Percentiles rank a stretch among this genome's conserved stretches.
phyloP scores from a whole-genome alignment of 306 rosid species.

The Myrica gale region DNA sequence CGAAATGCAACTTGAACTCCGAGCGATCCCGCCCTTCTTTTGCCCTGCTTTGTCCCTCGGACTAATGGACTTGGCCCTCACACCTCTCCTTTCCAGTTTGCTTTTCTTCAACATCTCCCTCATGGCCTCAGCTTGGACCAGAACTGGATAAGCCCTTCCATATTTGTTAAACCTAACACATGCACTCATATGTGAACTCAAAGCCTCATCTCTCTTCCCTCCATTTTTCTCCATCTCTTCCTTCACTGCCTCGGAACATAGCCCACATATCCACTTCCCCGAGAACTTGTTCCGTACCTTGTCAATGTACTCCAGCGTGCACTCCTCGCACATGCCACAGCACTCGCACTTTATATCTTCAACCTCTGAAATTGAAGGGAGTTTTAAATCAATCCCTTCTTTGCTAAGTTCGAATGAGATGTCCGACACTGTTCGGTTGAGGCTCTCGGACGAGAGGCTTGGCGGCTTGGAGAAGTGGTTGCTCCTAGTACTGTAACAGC shows the following conservation, averaged over 20 bases:
- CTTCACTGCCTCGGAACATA: slow-evolving; percentile 86
- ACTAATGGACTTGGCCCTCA: slow-evolving; percentile 74
- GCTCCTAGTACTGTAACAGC: slow-evolving; percentile 29
- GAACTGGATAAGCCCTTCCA: slow-evolving; percentile 81
- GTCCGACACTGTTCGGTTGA: slow-evolving; percentile 74
- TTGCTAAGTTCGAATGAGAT: slow-evolving; percentile 63
- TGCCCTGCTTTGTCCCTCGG: slow-evolving; percentile 58
- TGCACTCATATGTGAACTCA: slow-evolving; percentile 68
- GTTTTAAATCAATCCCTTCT: slow-evolving; percentile 37
- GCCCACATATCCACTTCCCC: slow-evolving; percentile 83
- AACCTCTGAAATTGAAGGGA: slow-evolving; percentile 68
- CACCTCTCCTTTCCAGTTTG: slow-evolving; percentile 46
- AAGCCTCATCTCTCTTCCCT: slow-evolving; percentile 71
- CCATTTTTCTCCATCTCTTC: slow-evolving; percentile 80
- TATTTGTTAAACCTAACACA: slow-evolving; percentile 79
- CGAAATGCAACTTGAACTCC: slow-evolving; percentile 92
- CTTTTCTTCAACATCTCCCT: slow-evolving; percentile 82
- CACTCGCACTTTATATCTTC: slow-evolving; percentile 89
- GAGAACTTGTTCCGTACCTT: slow-evolving; percentile 55
- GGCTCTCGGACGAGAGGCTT: slow-evolving; percentile 49
- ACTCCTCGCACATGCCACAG: slow-evolving; percentile 94
- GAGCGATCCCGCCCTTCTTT: slow-evolving; percentile 62
- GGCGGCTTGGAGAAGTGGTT: slow-evolving; percentile 50
- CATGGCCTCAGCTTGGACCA: slow-evolving; percentile 90
- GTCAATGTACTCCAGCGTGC: slow-evolving; percentile 79